phyloP scores from a whole-genome alignment of 108 stramenopile species.

The Nannochloropsis salina region DNA sequence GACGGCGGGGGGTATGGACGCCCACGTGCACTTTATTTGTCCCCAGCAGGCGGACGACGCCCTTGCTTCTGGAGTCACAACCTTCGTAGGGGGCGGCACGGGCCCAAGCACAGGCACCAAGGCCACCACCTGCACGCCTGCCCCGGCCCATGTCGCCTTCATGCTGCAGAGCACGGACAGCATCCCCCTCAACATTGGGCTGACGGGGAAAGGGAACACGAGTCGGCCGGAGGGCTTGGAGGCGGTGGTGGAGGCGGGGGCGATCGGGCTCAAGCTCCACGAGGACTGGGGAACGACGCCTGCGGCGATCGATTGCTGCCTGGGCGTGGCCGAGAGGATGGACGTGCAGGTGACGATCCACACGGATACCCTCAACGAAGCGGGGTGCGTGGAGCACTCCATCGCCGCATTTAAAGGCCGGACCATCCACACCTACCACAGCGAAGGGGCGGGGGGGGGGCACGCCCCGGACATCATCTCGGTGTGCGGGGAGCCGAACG shows the following conservation, averaged over 20 bases:
- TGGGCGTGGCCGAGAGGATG: conserved; percentile 64
- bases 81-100: conserved; percentile 74
- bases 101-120: conserved; percentile 86
- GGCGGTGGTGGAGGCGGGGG: conserved; percentile 66
- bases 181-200: conserved; percentile 88
- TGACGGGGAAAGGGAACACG: conserved; percentile 92
- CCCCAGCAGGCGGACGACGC: conserved; percentile 93
- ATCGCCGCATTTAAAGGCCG: conserved; percentile 88
- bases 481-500: conserved; percentile 78
- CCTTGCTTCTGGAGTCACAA: conserved; percentile 82
- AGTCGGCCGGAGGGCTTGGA: conserved; percentile 54
- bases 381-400: conserved; percentile 82
- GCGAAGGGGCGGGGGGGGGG: conserved; percentile 85
- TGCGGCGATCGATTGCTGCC: conserved; percentile 80
- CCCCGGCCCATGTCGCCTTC: conserved; percentile 67
- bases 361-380: conserved; percentile 95
- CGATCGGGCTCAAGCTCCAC: conserved; percentile 91
- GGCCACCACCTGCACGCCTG: conserved; percentile 94
- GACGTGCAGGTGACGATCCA: conserved; percentile 94
- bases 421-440: conserved; percentile 90
- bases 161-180: conserved; percentile 88
- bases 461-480: conserved; percentile 98
- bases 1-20: conserved; percentile 91
- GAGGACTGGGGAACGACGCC: conserved; percentile 99
- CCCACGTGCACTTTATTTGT: conserved; percentile 95